These are phyloP conservation scores for Russula emetica DNA, from an alignment of 768 basidiomycete genomes.

Conservation along the genomic window DNA sequence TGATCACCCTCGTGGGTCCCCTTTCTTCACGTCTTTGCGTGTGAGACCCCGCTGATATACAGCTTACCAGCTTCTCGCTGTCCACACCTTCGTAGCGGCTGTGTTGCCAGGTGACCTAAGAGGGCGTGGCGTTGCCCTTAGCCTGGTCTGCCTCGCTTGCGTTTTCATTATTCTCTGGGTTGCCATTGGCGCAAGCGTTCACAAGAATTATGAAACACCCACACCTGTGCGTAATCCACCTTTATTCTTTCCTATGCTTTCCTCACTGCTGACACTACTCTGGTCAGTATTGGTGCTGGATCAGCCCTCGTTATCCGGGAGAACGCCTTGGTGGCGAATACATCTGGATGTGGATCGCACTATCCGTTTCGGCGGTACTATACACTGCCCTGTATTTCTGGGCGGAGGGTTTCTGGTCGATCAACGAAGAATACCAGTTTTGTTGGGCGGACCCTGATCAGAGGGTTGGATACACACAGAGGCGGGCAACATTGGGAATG, in stretches of 20 bases:
- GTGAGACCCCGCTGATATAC: constrained; percentile 30
- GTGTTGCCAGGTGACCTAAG: constrained; percentile 36
- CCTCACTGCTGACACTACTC: constrained; percentile 15
- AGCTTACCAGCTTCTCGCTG: constrained; percentile 29
- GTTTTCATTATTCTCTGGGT: constrained; percentile 35
- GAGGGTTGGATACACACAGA: constrained; percentile 1
- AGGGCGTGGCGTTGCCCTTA: constrained; percentile 31
- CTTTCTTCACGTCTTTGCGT: not conserved
- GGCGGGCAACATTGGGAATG: constrained; percentile 18
- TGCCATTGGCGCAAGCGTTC: constrained; percentile 33
- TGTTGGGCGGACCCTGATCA: constrained; percentile 18
- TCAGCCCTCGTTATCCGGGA: constrained; percentile 33
- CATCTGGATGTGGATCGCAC: constrained; percentile 44
- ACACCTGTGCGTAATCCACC: constrained; percentile 34
- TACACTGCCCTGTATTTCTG: constrained; percentile 41
- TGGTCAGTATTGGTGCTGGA: constrained; percentile 43
- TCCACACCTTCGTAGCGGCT: constrained; percentile 41
- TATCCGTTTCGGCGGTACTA: constrained; percentile 34
- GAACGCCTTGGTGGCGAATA: constrained; percentile 43
- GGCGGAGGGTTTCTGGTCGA: constrained; percentile 36
- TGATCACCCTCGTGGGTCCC: constrained; percentile 40
- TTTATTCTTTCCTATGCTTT: not conserved
- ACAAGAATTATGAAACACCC: constrained; percentile 34
- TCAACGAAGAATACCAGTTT: constrained; percentile 37
- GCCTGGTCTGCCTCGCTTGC: constrained; percentile 7